These are phyloP conservation scores for Apiotrichum akiyoshidainum DNA, from an alignment of 1,284 basidiomycete species.

Conservation along the genomic window DNA sequence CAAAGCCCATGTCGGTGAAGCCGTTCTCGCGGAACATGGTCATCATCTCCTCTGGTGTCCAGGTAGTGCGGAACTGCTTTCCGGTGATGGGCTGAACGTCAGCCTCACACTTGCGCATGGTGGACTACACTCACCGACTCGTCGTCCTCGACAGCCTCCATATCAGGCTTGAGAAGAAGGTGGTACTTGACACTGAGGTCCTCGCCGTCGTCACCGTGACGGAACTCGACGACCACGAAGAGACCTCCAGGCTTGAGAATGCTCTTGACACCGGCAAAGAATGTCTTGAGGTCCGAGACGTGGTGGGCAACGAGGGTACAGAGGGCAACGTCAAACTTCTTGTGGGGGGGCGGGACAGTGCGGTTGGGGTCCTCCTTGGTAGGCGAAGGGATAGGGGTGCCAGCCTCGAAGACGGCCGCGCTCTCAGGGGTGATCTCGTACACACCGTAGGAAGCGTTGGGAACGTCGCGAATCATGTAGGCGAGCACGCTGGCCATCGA, in stretches of 20 bases:
- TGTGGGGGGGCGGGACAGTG: conserved; percentile 19
- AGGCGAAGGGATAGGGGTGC: conserved; percentile 22
- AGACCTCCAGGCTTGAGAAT: conserved; percentile 18
- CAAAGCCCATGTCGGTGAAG: conserved; percentile 24
- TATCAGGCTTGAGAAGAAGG: not conserved
- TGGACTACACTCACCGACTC: conserved; percentile 1
- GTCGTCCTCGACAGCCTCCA: conserved; percentile 10
- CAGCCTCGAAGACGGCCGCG: conserved; percentile 8
- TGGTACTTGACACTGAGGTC: conserved; percentile 10
- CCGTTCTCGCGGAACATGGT: conserved; percentile 18
- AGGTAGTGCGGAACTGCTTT: conserved; percentile 17
- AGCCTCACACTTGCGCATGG: not conserved
- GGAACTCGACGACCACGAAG: conserved; percentile 19
- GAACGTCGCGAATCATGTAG: conserved; percentile 4
- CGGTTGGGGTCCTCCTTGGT: conserved; percentile 19
- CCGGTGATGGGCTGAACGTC: conserved; percentile 6
- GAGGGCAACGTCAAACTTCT: conserved; percentile 31
- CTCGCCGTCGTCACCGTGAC: conserved; percentile 14
- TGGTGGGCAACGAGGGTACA: conserved; percentile 41
- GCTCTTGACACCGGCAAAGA: conserved; percentile 12
- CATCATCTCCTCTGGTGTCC: conserved; percentile 4
- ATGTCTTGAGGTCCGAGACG: conserved; percentile 20
- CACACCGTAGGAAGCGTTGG: conserved; percentile 15
- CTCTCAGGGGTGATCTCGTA: conserved; percentile 26
- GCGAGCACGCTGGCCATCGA: conserved; percentile 33